Base-by-base conservation (phyloP, 73 alveolate species). In the Blepharisma japonicum region DNA sequence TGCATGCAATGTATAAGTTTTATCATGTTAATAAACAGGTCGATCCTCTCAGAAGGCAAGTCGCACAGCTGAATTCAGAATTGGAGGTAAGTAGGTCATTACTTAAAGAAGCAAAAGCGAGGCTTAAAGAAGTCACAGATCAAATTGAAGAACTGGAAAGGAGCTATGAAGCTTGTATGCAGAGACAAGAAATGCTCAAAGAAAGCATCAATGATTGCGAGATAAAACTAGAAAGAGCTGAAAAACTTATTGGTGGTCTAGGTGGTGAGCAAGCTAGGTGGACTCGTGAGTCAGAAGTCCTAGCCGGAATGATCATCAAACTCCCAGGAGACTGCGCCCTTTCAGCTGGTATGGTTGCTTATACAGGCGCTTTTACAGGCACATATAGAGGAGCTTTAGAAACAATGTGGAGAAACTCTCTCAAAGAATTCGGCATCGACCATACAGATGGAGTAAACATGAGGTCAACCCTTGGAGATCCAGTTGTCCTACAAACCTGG, bases 241-340 rank as follows among this genome's bases (percentile, higher is more conserved):
- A 93, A 71, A 96, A 95, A 76, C 92, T 96, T 79, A 94, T 97
- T 61, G 86, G 91, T 55, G 99, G 98, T 61, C 89, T 97, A 46
- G 96, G 96, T 48, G 99, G 98, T 45, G 99, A 96, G 81, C 93
- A 94, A 79, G 90, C 91, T 25, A 89, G 99, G 61, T 97, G 99
- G 99, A 93, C 98, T 8, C 76, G 71, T n/a, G 96, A 94, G 76
- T 95, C 96, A 45, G 91, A 91, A 8, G 96, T 86, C 68, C 86
- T 92, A 6, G 87, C 91, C 45, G 82, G 71, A 18, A 95, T 92
- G 68, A 95, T 85, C 45, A 95, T 91, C 20, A 86, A 88, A 67
- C 89, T 95, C 38, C 95, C 98, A 23, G 99, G 99, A 66, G 96
- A 97, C 85, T 87, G 97, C 8, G 81, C 96, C 32, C 86, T 97